phyloP scores from a whole-genome alignment of 495 filamentous ascomycete species.

The Penicillium egyptiacum region DNA sequence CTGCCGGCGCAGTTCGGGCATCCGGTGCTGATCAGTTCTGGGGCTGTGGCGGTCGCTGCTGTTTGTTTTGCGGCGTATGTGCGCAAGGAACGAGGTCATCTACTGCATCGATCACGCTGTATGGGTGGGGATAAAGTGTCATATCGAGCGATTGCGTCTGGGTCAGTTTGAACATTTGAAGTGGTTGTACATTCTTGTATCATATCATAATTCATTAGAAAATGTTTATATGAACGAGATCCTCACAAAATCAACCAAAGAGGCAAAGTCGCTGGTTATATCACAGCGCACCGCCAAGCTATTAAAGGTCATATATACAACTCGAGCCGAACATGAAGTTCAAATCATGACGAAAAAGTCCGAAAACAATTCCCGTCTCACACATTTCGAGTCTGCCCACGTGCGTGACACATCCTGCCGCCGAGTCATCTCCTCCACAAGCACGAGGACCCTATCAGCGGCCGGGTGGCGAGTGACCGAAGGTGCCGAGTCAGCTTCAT shows the following conservation, averaged over 20 bases:
- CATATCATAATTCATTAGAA: neutral
- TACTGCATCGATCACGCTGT: slow-evolving; percentile 52
- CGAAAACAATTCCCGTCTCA: slow-evolving; percentile 39
- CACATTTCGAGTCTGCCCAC: slow-evolving; percentile 42
- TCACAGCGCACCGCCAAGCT: neutral
- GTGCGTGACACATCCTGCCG: slow-evolving; percentile 42
- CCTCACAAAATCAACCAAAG: neutral
- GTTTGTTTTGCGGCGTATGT: slow-evolving; percentile 23
- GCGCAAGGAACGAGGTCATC: slow-evolving; percentile 58
- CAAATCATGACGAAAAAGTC: slow-evolving; percentile 43
- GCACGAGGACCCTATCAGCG: slow-evolving; percentile 32
- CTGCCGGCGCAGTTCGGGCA: slow-evolving; percentile 59
- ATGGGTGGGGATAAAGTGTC: slow-evolving; percentile 26
- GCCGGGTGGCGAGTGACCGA: slow-evolving; percentile 30
- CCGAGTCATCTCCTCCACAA: slow-evolving; percentile 42
- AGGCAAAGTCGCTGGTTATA: neutral
- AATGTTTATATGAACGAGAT: neutral
- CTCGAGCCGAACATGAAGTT: neutral
- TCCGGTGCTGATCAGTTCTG: slow-evolving; percentile 57
- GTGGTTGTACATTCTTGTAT: neutral
- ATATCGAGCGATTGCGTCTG: slow-evolving; percentile 9
- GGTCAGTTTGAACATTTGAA: neutral
- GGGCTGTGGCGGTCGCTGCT: slow-evolving; percentile 32
- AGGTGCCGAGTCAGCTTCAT: slow-evolving; percentile 10
- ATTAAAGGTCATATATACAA: slow-evolving; percentile 5